A percentile compares a stretch with the other conserved stretches of the same genome.
Evolutionary conservation across 129 eudicot species (phyloP).

Genomic region (Dittrichia graveolens): DNA sequence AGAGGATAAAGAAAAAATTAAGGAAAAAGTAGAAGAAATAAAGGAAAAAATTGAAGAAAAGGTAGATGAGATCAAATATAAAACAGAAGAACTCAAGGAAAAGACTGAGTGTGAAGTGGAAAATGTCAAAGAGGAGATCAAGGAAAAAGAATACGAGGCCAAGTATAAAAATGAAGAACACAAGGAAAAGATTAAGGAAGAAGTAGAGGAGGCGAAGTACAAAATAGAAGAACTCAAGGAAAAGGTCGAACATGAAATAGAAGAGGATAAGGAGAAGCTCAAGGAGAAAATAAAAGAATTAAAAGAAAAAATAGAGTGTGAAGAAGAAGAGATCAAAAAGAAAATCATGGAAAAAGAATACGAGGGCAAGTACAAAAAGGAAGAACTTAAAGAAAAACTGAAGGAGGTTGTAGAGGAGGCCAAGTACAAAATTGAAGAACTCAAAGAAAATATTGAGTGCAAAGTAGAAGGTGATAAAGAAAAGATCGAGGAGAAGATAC

Average conservation of each 20-base stretch:
- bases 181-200: slow-evolving; percentile 24
- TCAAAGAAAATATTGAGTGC: slow-evolving; percentile 28
- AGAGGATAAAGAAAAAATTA: slow-evolving; percentile 25
- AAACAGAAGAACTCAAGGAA: slow-evolving; percentile 16
- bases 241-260: slow-evolving; percentile 2
- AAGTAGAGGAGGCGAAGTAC: slow-evolving; percentile 22
- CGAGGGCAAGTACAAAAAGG: slow-evolving; percentile 27
- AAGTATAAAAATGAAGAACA: slow-evolving; percentile 27
- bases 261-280: slow-evolving; percentile 22
- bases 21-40: slow-evolving; percentile 17
- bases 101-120: slow-evolving; percentile 27
- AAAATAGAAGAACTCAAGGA: slow-evolving; percentile 20
- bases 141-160: slow-evolving; percentile 24
- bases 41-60: slow-evolving; percentile 23
- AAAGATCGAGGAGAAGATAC: slow-evolving; percentile 20
- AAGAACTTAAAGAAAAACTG: slow-evolving; percentile 30
- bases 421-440: slow-evolving; percentile 26
- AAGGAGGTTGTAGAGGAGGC: slow-evolving; percentile 30
- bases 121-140: slow-evolving; percentile 24
- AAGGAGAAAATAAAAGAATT: slow-evolving; percentile 26
- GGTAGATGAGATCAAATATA: slow-evolving; percentile 12
- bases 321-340: slow-evolving; percentile 34
- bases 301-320: slow-evolving; percentile 27
- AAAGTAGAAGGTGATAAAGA: slow-evolving; percentile 23
- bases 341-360: slow-evolving; percentile 30